A percentile compares a stretch with the other conserved stretches of the same genome.
These are phyloP conservation scores for Clitopilus passeckerianus DNA, from an alignment of 768 basidiomycete genomes.

Conservation along the genomic window DNA sequence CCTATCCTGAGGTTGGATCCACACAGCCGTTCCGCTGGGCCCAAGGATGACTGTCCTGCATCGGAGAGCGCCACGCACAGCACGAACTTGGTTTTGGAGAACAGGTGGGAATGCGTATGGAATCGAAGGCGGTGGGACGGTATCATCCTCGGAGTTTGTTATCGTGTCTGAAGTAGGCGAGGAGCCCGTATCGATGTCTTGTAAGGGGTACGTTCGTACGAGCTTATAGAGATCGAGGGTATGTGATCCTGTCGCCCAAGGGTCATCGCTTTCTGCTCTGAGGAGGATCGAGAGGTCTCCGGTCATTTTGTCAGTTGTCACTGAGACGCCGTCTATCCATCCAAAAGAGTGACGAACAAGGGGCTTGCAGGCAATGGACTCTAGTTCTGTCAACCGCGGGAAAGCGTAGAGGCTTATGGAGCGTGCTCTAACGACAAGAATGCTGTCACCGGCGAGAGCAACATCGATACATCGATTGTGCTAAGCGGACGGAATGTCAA, in stretches of 20 bases:
- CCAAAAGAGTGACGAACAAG: slow-evolving; percentile 51
- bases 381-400: slow-evolving; percentile 28
- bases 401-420: slow-evolving; percentile 52
- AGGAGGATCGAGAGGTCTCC: slow-evolving; percentile 42
- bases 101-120: slow-evolving; percentile 49
- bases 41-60: slow-evolving; percentile 54
- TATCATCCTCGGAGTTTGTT: background rate
- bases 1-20: slow-evolving; percentile 54
- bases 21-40: slow-evolving; percentile 51
- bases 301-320: slow-evolving; percentile 12
- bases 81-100: slow-evolving; percentile 26
- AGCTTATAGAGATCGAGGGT: slow-evolving; percentile 49
- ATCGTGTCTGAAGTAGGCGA: background rate
- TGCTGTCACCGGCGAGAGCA: slow-evolving; percentile 35
- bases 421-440: slow-evolving; percentile 56
- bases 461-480: slow-evolving; percentile 51
- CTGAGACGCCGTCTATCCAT: slow-evolving; percentile 60
- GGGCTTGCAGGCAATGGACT: slow-evolving; percentile 14
- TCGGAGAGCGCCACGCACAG: slow-evolving; percentile 45
- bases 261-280: slow-evolving; percentile 55
- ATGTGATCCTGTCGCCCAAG: slow-evolving; percentile 47
- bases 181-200: background rate
- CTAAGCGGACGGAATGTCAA: slow-evolving; percentile 18
- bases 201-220: slow-evolving; percentile 17
- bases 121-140: slow-evolving; percentile 7